Evolutionary conservation across 1,139 yeast species (phyloP), one percentile per base, ranked within the genome.

Genomic region (Yamadazyma spencermartinsiae): DNA sequence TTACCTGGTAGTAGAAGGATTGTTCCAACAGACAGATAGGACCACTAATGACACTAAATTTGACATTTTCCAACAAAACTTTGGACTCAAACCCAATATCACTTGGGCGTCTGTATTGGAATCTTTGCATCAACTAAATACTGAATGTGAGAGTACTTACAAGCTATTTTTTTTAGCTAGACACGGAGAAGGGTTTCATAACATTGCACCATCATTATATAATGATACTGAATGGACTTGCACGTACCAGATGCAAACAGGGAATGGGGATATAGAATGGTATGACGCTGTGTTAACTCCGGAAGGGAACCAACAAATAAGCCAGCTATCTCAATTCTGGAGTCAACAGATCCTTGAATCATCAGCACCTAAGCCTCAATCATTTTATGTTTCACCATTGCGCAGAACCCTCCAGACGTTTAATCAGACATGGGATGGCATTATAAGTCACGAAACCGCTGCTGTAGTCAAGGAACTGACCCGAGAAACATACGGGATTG

Each of bases 101-200:
- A 27, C 33, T 2, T 50, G 54, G 54, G 16, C 27, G 4, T 42
- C 48, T 19, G 48, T 55, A 2, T 15, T 36, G 7, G 28, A 35
- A 1, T 31, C 41, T 9, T 25, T 54, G 9, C 35, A 40, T 6
- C 33, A 37, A 7, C 35, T 48, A 11, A 55, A 54, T 29, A 29
- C 36, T 9, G 16, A 44, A 11, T 34, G 36, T 4, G 45, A 48
- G 37, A 45, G 40, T 11, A 24, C 30, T 7, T 51, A 53, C 35
- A 68, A 68, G 41, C 48, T 68, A n/a, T 45, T 69, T 12, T 63
- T 63, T 26, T 46, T 65, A 11, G 72, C 65, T 33, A 57, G 75
- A 44, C 75, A 69, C 40, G 73, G 72, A 6, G 65, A 68, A 49
- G 74, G 72, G 1, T 64, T 48, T 44, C 74, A 69, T 42, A 69